Evolutionary conservation across 2,329 filamentous ascomycete genomes (phyloP).

Genomic region (Lecanoromycetidae sp.): DNA sequence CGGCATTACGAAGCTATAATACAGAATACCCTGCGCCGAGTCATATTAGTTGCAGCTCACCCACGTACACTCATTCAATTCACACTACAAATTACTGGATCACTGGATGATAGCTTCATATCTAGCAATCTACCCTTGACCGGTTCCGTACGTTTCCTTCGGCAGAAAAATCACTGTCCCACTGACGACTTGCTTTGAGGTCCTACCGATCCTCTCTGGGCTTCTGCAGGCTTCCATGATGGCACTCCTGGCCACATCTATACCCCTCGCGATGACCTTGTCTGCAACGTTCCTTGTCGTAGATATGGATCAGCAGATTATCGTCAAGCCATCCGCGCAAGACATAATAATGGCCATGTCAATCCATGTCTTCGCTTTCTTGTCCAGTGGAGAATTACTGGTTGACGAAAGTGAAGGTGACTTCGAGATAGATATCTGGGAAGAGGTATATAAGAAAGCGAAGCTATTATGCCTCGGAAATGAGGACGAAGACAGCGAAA

Average conservation of each 20-base stretch:
- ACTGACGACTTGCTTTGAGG: slow-evolving; percentile 37
- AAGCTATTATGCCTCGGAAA: slow-evolving; percentile 50
- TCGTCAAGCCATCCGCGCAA: slow-evolving; percentile 50
- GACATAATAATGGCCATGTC: slow-evolving; percentile 54
- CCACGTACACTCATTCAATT: slow-evolving; percentile 69
- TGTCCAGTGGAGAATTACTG: slow-evolving; percentile 59
- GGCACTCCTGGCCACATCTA: slow-evolving; percentile 66
- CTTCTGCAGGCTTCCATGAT: slow-evolving; percentile 69
- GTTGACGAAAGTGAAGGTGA: slow-evolving; percentile 69
- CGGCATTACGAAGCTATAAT: slow-evolving; percentile 66
- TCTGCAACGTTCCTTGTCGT: slow-evolving; percentile 55
- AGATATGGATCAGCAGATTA: slow-evolving; percentile 30
- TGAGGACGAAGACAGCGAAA: slow-evolving; percentile 25
- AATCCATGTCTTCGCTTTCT: slow-evolving; percentile 72
- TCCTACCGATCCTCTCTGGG: slow-evolving; percentile 66
- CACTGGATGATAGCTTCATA: slow-evolving; percentile 55
- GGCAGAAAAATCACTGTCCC: neutral
- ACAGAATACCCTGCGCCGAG: slow-evolving; percentile 57
- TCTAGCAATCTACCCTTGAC: slow-evolving; percentile 50
- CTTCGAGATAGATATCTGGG: slow-evolving; percentile 68
- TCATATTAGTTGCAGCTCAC: slow-evolving; percentile 63
- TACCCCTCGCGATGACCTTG: slow-evolving; percentile 65
- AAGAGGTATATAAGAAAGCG: slow-evolving; percentile 53
- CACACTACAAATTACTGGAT: slow-evolving; percentile 61
- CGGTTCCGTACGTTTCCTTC: slow-evolving; percentile 40